Evolutionary conservation across 73 alveolate genomes (phyloP), one percentile per base, ranked within the genome.

Genomic region (Blepharisma japonicum): DNA sequence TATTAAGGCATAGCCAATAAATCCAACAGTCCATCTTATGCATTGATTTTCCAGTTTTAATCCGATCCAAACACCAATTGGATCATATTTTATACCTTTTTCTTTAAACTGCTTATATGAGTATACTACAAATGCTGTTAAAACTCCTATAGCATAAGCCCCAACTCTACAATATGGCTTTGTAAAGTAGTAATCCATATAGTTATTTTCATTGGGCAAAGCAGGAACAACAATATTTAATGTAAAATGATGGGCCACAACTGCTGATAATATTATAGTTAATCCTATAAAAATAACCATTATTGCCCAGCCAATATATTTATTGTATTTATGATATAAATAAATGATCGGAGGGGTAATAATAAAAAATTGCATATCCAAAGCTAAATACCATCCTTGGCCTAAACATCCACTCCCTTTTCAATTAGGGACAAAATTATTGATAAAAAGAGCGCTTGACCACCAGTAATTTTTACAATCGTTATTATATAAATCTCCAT

Each of bases 121-220:
- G 23, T 61, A 25, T 9, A 61, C 38, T 8, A 76, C 2, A 42
- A 77, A 6, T 6, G 85, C 89, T 0, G 39, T 0, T n/a, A 67
- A 6, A 20, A 68, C 27, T 56, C 88, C 88, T 20, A 53, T 45
- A 8, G 80, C 68, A 66, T 71, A 81, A 32, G 88, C 77, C 9
- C 77, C 84, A n/a, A 81, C 71, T 74, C 88, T 72, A 21, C 55
- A 46, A 68, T 81, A 81, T n/a, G 88, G 88, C 51, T 74, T 81
- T 42, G 42, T 71, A 55, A 71, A 74, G 46, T 61, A 61, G 23
- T 61, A 61, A 61, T 61, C 39, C 38, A 61, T 18, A 61, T 61
- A 61, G 23, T 61, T 61, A 4, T 14, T 20, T 53, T 20, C 67
- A 25, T 61, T 61, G 4, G 49, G 47, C 23, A 39, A 14, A 61